phyloP scores from a whole-genome alignment of 148 eudicot genomes.

The Silene conica region DNA sequence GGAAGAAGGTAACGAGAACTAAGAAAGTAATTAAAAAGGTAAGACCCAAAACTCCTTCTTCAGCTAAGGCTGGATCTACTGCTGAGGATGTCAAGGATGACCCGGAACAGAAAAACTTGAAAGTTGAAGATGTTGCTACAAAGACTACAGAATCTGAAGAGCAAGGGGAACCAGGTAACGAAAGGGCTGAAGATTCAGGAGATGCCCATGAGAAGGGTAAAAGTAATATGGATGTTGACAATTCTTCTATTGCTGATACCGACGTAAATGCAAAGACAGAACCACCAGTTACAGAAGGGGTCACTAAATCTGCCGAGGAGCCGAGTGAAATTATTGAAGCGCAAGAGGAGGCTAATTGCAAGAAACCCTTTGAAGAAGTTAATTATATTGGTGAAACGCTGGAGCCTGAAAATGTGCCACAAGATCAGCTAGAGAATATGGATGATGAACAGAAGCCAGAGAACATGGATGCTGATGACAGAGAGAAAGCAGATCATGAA shows the following conservation, averaged over 20 bases:
- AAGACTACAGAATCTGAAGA: no score
- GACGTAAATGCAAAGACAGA: slow-evolving; percentile 17
- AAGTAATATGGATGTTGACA: slow-evolving; percentile 25
- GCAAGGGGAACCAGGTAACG: no score
- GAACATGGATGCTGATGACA: slow-evolving; percentile 14
- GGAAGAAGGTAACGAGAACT: slow-evolving; percentile 37
- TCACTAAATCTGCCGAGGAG: slow-evolving; percentile 18
- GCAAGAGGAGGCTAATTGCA: slow-evolving; percentile 25
- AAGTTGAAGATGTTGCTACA: slow-evolving; percentile 1
- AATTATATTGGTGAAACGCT: slow-evolving; percentile 18
- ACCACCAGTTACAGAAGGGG: slow-evolving; percentile 13
- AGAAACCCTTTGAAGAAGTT: slow-evolving; percentile 24
- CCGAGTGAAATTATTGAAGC: slow-evolving; percentile 19
- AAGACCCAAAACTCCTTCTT: slow-evolving; percentile 38
- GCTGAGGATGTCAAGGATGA: slow-evolving; percentile 26
- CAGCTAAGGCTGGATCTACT: slow-evolving; percentile 37
- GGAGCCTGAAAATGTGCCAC: slow-evolving; percentile 16
- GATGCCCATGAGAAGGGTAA: neutral
- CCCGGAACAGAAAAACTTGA: slow-evolving; percentile 19
- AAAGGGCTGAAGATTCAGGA: no score
- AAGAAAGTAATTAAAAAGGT: slow-evolving; percentile 46
- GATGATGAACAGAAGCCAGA: slow-evolving; percentile 11
- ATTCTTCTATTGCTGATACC: slow-evolving; percentile 9
- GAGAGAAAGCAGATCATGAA: slow-evolving; percentile 23
- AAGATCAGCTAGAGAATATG: slow-evolving; percentile 11